Evolutionary conservation across 225 moss, liverwort and hornwort species (phyloP).

Genomic region (Anthoceros angustus): DNA sequence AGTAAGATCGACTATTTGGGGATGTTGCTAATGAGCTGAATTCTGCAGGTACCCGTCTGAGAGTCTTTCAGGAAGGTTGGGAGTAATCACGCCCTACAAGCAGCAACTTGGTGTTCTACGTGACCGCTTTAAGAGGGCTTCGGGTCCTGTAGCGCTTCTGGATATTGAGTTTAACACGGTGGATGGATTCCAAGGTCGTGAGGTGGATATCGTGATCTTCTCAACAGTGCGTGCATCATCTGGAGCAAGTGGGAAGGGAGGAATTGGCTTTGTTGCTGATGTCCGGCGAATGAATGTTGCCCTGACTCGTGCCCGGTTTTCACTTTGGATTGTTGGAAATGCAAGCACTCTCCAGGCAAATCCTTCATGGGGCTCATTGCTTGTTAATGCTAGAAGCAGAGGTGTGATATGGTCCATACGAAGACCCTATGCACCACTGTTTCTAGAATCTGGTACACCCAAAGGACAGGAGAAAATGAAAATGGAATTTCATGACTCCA

Average conservation of each 20-base stretch:
- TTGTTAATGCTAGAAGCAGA: slow-evolving; percentile 45
- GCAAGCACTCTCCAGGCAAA: slow-evolving; percentile 48
- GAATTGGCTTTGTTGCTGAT: slow-evolving; percentile 90
- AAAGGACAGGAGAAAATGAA: background rate
- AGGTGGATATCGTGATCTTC: slow-evolving; percentile 81
- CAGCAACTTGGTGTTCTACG: slow-evolving; percentile 64
- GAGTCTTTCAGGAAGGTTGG: slow-evolving; percentile 39
- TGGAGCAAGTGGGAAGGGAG: slow-evolving; percentile 17
- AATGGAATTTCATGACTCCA: background rate
- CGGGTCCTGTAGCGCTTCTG: slow-evolving; percentile 40
- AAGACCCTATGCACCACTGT: slow-evolving; percentile 23
- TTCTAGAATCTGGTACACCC: background rate
- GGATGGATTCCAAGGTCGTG: slow-evolving; percentile 93
- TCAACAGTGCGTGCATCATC: slow-evolving; percentile 69
- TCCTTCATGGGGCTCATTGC: slow-evolving; percentile 58
- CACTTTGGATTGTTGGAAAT: slow-evolving; percentile 91
- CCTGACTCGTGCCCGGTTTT: slow-evolving; percentile 78
- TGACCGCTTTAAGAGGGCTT: slow-evolving; percentile 38
- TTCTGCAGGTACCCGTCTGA: slow-evolving; percentile 39
- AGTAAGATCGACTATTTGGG: no score
- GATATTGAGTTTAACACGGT: slow-evolving; percentile 90
- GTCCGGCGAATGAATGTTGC: slow-evolving; percentile 96
- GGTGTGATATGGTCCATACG: slow-evolving; percentile 29
- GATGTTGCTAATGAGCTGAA: no score
- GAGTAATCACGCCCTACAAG: slow-evolving; percentile 85